Base-by-base conservation (phyloP, 2,329 filamentous ascomycete genomes). In the Monilinia vaccinii-corymbosi region DNA sequence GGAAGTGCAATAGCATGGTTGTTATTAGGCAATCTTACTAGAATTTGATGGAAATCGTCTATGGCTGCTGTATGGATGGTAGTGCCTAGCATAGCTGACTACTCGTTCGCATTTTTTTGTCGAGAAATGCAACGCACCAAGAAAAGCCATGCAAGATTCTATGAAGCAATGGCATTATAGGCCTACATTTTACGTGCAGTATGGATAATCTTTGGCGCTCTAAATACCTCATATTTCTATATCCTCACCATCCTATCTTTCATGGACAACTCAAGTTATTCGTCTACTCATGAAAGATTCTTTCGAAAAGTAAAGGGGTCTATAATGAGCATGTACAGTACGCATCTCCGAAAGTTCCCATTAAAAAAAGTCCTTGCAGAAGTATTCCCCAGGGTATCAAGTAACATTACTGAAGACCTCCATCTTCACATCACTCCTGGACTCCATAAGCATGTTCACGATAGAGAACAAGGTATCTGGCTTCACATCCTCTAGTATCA, bases 381-480 rank as follows among this genome's bases (percentile, higher is more conserved):
- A 55, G 2, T 55, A 23, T 44, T 53, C 25, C 42, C 50, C 13
- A 25, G 51, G 25, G 25, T 55, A 44, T 55, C 8, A 55, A 55
- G 51, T 25, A 55, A 55, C 38, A 38, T 55, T 55, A 55, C 51
- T 55, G n/a, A 55, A 55, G 28, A 55, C 51, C 28, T 55, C 51
- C 51, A 55, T 55, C 51, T 55, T 55, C 38, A 55, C 51, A 44
- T 55, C 45, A 44, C 51, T 55, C 51, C 38, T 55, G n/a, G 51
- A 55, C n/a, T 55, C 51, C 38, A 55, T 38, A 55, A 55, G 51
- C 51, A 55, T 55, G 28, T 55, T 55, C 4, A 55, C 51, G 11
- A 55, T 55, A 25, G 51, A 55, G 28, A 55, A 55, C 38, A 55
- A 44, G 1, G 51, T 55, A 23, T 55, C 51, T 16, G 51, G 51